Percentiles rank a stretch among this genome's conserved stretches.
phyloP scores from a whole-genome alignment of 164 flowering plant species.

The Kalanchoe fedtschenkoi region DNA sequence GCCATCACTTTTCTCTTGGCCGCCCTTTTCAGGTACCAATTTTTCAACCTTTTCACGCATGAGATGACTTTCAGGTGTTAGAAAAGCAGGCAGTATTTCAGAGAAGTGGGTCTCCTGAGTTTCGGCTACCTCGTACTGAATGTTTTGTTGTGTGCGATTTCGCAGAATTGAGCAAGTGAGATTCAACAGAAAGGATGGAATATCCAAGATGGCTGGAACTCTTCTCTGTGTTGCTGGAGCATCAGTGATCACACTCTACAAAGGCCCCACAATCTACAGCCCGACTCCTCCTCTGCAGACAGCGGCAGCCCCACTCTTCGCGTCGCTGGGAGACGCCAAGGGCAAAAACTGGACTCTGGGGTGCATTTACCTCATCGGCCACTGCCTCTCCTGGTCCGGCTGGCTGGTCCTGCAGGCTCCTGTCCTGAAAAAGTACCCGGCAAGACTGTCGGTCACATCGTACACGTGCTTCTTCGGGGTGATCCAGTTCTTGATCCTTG shows the following conservation, averaged over 20 bases:
- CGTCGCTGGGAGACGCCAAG: constrained; percentile 52
- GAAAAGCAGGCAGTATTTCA: not conserved
- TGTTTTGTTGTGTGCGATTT: not conserved
- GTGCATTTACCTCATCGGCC: constrained; percentile 81
- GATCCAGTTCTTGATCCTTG: constrained; percentile 70
- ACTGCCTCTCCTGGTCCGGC: constrained; percentile 92
- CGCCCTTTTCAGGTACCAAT: constrained; percentile 36
- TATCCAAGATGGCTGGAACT: constrained; percentile 38
- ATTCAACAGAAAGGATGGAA: constrained; percentile 66
- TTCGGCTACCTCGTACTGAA: not conserved
- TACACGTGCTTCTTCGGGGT: constrained; percentile 93
- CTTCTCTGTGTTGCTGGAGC: constrained; percentile 79
- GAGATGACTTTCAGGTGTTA: not conserved
- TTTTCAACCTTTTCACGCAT: not conserved
- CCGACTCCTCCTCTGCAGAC: constrained; percentile 34
- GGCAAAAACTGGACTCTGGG: constrained; percentile 95
- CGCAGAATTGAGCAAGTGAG: constrained; percentile 82
- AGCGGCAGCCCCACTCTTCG: constrained; percentile 9
- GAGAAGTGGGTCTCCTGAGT: not conserved
- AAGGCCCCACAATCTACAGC: constrained; percentile 74
- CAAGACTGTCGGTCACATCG: constrained; percentile 86
- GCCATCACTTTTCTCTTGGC: constrained; percentile 86
- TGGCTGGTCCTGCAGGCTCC: constrained; percentile 97
- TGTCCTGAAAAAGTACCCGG: constrained; percentile 89
- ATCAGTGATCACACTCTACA: constrained; percentile 82